Percentiles rank a stretch among this genome's conserved stretches.
phyloP scores from a whole-genome alignment of 1,284 basidiomycete species.

The Boletus smithii region DNA sequence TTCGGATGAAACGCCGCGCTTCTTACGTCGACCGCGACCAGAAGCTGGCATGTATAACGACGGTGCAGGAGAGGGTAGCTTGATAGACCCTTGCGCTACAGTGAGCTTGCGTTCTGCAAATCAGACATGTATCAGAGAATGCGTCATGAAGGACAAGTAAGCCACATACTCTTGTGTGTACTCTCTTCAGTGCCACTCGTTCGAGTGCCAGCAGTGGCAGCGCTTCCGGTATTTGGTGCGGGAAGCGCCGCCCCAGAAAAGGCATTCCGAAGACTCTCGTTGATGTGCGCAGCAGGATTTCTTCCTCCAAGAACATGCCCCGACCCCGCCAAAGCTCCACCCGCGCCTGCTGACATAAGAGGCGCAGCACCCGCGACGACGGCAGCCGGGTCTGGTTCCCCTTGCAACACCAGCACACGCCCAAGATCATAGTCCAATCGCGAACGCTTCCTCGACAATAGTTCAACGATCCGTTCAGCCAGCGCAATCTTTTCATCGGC shows the following conservation, averaged over 20 bases:
- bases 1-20: slow-evolving; percentile 37
- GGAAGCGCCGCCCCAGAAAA: slow-evolving; percentile 35
- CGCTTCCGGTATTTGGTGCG: slow-evolving; percentile 7
- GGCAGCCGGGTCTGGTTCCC: slow-evolving; percentile 43
- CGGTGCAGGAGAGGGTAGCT: slow-evolving; percentile 38
- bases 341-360: slow-evolving; percentile 19
- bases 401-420: slow-evolving; percentile 53
- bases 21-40: slow-evolving; percentile 39
- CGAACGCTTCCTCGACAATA: slow-evolving; percentile 51
- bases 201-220: slow-evolving; percentile 12
- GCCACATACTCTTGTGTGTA: slow-evolving; percentile 31
- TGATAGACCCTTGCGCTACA: slow-evolving; percentile 33
- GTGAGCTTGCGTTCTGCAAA: slow-evolving; percentile 33
- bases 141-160: neutral
- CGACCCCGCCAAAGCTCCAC: slow-evolving; percentile 19
- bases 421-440: slow-evolving; percentile 56
- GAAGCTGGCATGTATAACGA: slow-evolving; percentile 28
- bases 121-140: slow-evolving; percentile 3
- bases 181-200: slow-evolving; percentile 25
- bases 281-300: slow-evolving; percentile 46
- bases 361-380: slow-evolving; percentile 24
- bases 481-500: slow-evolving; percentile 54
- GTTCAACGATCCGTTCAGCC: slow-evolving; percentile 50
- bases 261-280: slow-evolving; percentile 45
- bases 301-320: slow-evolving; percentile 35